These are phyloP conservation scores for Saccharomyces hybrid DNA, from an alignment of 1,139 yeast genomes.

Conservation along the genomic window DNA sequence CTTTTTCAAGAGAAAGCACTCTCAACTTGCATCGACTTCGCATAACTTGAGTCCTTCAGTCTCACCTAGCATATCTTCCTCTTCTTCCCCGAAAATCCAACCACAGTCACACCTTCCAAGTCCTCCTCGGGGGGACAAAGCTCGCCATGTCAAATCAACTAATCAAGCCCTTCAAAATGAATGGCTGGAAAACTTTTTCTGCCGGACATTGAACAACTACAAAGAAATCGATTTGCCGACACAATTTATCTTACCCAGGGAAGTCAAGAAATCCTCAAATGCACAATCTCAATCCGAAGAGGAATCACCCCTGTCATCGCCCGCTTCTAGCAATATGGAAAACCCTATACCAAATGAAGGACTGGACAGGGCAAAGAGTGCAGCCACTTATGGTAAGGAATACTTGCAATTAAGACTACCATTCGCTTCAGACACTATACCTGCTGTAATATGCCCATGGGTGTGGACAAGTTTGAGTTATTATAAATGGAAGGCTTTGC, in stretches of 20 bases:
- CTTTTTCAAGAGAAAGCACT: constrained; percentile 17
- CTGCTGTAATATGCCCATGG: constrained; percentile 26
- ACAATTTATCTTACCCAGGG: constrained; percentile 14
- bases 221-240: constrained; percentile 16
- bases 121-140: background rate
- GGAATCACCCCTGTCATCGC: background rate
- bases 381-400: constrained; percentile 16
- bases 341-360: constrained; percentile 4
- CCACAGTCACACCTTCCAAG: background rate
- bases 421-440: constrained; percentile 21
- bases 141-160: background rate
- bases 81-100: background rate
- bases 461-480: constrained; percentile 23
- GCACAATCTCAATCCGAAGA: constrained; percentile 1
- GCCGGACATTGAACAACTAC: constrained; percentile 16
- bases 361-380: constrained; percentile 10
- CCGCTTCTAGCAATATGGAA: constrained; percentile 6
- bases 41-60: background rate
- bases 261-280: constrained; percentile 2
- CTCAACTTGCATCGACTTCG: constrained; percentile 1
- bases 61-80: background rate
- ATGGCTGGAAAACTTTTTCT: constrained; percentile 20
- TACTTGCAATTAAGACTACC: constrained; percentile 23
- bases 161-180: constrained; percentile 5
- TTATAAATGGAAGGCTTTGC: constrained; percentile 25